Evolutionary conservation across 495 filamentous ascomycete genomes (phyloP).

Genomic region (Cairneyella variabilis): DNA sequence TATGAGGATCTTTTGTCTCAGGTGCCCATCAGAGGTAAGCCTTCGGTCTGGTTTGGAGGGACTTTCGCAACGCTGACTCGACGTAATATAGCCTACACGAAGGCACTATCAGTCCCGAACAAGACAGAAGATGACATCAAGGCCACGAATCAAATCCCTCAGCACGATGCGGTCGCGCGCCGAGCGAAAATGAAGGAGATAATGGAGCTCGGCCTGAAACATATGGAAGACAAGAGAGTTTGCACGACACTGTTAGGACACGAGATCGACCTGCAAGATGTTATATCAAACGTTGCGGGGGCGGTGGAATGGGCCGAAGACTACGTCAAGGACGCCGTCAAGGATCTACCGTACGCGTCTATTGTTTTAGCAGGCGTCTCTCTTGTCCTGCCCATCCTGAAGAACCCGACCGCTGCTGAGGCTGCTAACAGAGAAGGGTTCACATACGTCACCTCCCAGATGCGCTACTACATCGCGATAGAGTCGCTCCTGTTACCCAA

Average conservation of each 20-base stretch:
- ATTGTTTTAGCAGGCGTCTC: constrained; percentile 21
- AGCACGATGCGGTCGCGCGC: constrained; percentile 4
- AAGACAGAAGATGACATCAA: constrained; percentile 7
- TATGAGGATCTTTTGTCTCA: constrained; percentile 13
- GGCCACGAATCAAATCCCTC: constrained; percentile 11
- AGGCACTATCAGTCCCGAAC: constrained; percentile 5
- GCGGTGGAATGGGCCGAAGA: constrained; percentile 9
- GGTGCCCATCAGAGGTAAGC: constrained; percentile 10
- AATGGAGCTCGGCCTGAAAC: too few species aligned
- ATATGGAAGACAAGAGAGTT: constrained; percentile 4
- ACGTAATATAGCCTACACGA: constrained; percentile 5
- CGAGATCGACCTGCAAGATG: constrained; percentile 15
- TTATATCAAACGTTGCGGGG: constrained; percentile 5
- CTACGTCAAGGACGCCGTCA: constrained; percentile 16
- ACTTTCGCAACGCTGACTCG: constrained; percentile 4
- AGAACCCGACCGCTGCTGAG: constrained; percentile 18
- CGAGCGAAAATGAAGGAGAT: constrained; percentile 12
- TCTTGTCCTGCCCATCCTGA: constrained; percentile 26
- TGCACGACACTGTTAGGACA: constrained; percentile 9
- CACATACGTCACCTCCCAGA: constrained; percentile 24
- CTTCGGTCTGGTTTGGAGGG: neutral
- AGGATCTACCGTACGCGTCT: constrained; percentile 8
- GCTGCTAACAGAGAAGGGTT: constrained; percentile 23
- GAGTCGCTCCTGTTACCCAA: constrained; percentile 22
- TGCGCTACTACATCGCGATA: constrained; percentile 24